Percentiles rank a stretch among this genome's conserved stretches.
Conservation (phyloP, 1,284 basidiomycete genomes). For the Trichosporon asahii region DNA sequence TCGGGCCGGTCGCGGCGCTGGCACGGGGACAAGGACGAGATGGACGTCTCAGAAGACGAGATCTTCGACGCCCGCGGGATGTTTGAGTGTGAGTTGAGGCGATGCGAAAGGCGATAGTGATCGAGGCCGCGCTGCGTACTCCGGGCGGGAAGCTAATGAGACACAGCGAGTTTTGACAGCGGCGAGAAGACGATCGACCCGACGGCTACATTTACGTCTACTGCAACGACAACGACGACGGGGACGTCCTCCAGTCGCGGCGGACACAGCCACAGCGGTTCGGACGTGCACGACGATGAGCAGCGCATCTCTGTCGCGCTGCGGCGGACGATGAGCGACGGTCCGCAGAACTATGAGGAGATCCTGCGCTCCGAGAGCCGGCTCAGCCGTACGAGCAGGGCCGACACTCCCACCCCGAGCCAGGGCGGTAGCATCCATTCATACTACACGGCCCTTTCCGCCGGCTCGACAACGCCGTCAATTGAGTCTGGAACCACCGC, state of each 20-base stretch:
- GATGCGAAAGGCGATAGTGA: not conserved
- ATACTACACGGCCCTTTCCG: constrained; percentile 3
- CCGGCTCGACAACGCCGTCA: not conserved
- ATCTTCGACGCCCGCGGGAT: not conserved
- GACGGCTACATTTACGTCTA: not conserved
- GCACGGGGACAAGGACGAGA: not conserved
- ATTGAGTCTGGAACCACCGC: constrained; percentile 7
- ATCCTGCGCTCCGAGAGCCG: not conserved
- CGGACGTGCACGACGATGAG: not conserved
- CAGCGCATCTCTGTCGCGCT: not conserved
- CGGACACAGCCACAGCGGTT: not conserved
- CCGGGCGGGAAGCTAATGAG: not conserved
- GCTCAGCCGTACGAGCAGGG: not conserved
- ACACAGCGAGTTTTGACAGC: not conserved
- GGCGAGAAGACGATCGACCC: not conserved
- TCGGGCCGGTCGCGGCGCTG: not conserved
- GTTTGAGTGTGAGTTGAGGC: not conserved
- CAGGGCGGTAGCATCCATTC: constrained; percentile 6
- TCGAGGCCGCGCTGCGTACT: not conserved
- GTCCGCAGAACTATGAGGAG: not conserved
- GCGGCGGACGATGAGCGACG: not conserved
- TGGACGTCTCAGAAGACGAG: not conserved
- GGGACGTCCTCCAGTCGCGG: not conserved
- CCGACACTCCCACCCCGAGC: not conserved
- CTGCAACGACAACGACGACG: not conserved